phyloP scores from a whole-genome alignment of 495 filamentous ascomycete genomes.

The Penicillium steckii region DNA sequence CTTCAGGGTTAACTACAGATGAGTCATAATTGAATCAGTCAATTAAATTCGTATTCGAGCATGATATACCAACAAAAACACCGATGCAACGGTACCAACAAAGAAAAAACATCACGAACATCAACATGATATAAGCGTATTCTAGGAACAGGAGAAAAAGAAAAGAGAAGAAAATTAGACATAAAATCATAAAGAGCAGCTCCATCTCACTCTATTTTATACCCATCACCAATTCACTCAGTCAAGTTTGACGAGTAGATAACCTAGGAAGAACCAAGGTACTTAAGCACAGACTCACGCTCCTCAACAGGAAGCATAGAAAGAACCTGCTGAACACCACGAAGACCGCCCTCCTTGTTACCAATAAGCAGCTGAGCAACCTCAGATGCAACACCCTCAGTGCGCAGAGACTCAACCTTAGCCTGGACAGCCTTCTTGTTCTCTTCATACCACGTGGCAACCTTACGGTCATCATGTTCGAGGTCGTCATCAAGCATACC shows the following conservation, averaged over 20 bases:
- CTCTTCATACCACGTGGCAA: conserved; percentile 97
- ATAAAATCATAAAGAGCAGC: conserved; percentile 3
- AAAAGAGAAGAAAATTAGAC: conserved; percentile 10
- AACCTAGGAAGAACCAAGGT: conserved; percentile 47
- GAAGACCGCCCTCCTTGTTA: conserved; percentile 74
- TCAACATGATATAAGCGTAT: too few relatives aligned
- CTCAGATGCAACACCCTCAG: conserved; percentile 72
- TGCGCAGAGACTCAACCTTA: conserved; percentile 78
- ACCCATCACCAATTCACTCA: neutral
- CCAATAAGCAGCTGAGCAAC: conserved; percentile 74
- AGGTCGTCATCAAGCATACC: conserved; percentile 63
- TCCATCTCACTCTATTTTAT: too few relatives aligned
- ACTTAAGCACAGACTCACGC: conserved; percentile 81
- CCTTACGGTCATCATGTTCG: conserved; percentile 72
- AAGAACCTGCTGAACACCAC: conserved; percentile 82
- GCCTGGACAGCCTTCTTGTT: conserved; percentile 75
- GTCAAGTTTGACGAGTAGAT: neutral
- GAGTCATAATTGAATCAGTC: neutral
- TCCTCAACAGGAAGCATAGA: conserved; percentile 83
- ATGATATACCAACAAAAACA: conserved; percentile 11
- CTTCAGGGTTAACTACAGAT: too few relatives aligned
- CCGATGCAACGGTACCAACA: conserved; percentile 13
- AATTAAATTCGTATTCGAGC: neutral
- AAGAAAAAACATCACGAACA: conserved; percentile 10
- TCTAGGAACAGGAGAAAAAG: too few relatives aligned